Evolutionary conservation across 257 asterid species (phyloP), one percentile per base, ranked within the genome.

Genomic region (Cordia subcordata): DNA sequence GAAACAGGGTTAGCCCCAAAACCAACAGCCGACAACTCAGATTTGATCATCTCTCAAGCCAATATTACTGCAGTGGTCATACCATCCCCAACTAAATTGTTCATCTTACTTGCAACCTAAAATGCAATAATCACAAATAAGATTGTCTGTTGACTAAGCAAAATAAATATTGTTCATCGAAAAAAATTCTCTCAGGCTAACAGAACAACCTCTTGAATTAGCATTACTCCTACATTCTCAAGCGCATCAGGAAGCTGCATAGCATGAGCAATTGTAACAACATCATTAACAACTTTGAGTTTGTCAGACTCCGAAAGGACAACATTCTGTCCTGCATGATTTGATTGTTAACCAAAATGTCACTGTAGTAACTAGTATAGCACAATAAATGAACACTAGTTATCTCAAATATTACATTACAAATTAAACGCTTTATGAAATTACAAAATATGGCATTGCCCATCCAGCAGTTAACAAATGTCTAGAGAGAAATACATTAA

Each of bases 61-160:
- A 93, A 76, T 61, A 92, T 71, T 66, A 93, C 82, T 12, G 99
- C 95, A 65, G 97, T 89, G 60, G 99, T 93, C 15, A 95, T 89
- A 39, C 99, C 97, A 52, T 93, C 97, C 60, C 99, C 95, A 45
- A 92, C 96, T 32, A 83, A 80, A 37, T 79, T 84, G 66, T 89
- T 93, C 64, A 95, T 85, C 79, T 81, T 89, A 63, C 72, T 76
- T 57, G 94, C 97, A 72, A 86, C 97, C 99, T 89, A 71, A 74
- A n/a, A 56, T 8, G 3, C 49, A 27, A 8, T 17, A 40, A 18
- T 23, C 19, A 55, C 49, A 19, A n/a, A 17, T 14, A 38, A 60
- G 13, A 11, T 32, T 44, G 11, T 11, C 4, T 33, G 37, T 63
- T 12, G 53, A 66, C 67, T 16, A 47, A 23, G 23, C n/a, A 19